Conservation (phyloP, 768 basidiomycete species). For the Russula vinacea region DNA sequence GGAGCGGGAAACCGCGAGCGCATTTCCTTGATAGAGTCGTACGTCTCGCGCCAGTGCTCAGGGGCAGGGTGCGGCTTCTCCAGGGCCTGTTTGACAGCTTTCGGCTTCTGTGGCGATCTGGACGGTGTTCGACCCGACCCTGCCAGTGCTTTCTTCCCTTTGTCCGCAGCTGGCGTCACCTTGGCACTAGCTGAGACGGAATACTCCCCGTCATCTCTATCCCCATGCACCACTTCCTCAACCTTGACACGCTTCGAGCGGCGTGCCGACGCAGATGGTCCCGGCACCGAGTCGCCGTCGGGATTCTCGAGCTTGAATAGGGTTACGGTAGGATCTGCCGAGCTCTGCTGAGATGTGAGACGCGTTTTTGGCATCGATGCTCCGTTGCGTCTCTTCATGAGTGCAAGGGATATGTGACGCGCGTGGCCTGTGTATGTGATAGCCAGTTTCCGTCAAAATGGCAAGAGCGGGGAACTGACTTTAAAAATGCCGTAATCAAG, state of each 20-base stretch:
- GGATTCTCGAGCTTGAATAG: constrained; percentile 31
- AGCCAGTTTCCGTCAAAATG: no score
- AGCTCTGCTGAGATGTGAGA: constrained; percentile 20
- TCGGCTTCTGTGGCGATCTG: constrained; percentile 51
- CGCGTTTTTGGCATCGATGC: constrained; percentile 2
- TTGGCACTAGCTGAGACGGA: no score
- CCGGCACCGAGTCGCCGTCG: constrained; percentile 20
- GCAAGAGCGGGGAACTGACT: background rate
- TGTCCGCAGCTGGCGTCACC: background rate
- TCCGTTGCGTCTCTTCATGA: constrained; percentile 20
- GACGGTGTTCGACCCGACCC: constrained; percentile 26
- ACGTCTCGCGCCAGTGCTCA: constrained; percentile 61
- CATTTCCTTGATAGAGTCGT: constrained; percentile 73
- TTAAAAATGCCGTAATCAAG: background rate
- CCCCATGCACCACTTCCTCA: no score
- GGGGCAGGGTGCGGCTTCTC: constrained; percentile 66
- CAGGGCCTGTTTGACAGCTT: constrained; percentile 53
- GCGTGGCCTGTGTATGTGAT: background rate
- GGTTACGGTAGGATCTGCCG: constrained; percentile 24
- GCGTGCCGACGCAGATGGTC: constrained; percentile 20
- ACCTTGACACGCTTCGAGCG: no score
- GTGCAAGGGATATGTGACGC: background rate
- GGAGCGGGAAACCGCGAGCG: constrained; percentile 40
- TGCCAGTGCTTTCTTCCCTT: background rate
- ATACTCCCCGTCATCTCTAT: no score